Base-by-base conservation (phyloP, 208 protist species). In the Leishmania tarentolae region DNA sequence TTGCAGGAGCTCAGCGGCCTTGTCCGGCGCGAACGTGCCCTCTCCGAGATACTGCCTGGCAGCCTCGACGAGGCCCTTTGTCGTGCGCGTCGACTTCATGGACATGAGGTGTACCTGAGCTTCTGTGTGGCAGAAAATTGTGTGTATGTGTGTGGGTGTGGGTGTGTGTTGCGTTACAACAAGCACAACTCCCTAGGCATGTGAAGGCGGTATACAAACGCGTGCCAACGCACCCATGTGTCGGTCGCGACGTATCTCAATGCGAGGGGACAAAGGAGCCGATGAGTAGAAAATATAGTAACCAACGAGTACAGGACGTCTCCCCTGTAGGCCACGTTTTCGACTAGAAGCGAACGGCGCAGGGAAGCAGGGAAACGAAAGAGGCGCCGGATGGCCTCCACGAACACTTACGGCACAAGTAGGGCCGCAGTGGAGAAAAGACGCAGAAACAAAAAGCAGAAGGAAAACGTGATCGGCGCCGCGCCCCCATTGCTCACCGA, bases 41-140 rank as follows among this genome's bases (percentile, higher is more conserved):
- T 95, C 93, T 0, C 78, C 61, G 53, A 93, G 88, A 11, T 86
- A 73, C 9, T 71, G 37, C 1, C 90, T 86, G 0, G 89, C 89
- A 24, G 87, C 88, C 61, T 96, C 92, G 37, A 90, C 83, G 40
- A 88, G 68, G 75, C 90, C 89, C n/a, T 76, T 81, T 24, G 74
- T 65, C 7, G 75, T 75, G 21, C 63, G 73, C 24, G 56, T 59
- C 24, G 50, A 24, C 53, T 86, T 82, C 19, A 77, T 53, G 0
- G 66, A 70, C 75, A 82, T 83, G 17, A 21, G 72, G n/a, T 13
- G 72, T 61, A 17, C 47, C n/a, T 8, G n/a, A 9, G 72, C 46
- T 24, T 63, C 28, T n/a, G 69, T 47, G 69, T 37, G 8, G 28
- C 42, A 5, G 50, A 19, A 17, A 44, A 28, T 1, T 17, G 17